Conservation (phyloP, 352 stramenopile species). For the Globisporangium nagaii region DNA sequence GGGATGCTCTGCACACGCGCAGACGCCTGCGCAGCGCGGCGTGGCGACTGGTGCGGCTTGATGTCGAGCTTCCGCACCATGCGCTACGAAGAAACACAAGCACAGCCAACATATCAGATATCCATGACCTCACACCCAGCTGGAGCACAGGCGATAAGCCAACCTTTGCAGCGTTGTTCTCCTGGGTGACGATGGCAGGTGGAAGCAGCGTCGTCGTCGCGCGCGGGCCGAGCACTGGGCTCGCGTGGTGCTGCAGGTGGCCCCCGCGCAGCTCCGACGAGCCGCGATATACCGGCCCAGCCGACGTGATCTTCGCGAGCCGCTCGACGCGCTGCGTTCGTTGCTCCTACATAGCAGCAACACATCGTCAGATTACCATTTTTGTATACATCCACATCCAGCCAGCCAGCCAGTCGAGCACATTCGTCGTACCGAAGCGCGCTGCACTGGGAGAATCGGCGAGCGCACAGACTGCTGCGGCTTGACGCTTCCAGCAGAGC, state of each 20-base stretch:
- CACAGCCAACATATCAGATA: background rate
- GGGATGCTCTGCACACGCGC: constrained; percentile 5
- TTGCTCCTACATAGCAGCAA: constrained; percentile 10
- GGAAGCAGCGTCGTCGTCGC: constrained; percentile 18
- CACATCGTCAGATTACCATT: background rate
- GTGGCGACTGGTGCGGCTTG: constrained; percentile 70
- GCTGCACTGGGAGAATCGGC: constrained; percentile 39
- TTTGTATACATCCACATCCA: too few species aligned
- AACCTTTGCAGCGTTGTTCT: constrained; percentile 28
- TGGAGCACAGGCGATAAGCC: too few species aligned
- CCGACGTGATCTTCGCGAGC: constrained; percentile 58
- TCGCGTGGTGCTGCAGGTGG: constrained; percentile 20
- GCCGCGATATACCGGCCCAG: constrained; percentile 29
- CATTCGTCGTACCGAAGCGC: constrained; percentile 7
- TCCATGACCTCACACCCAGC: too few species aligned
- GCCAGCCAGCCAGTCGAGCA: background rate
- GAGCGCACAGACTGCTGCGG: constrained; percentile 14
- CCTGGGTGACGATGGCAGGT: constrained; percentile 10
- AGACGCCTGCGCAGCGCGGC: constrained; percentile 31
- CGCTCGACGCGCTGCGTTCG: constrained; percentile 28
- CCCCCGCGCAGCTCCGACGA: constrained; percentile 4
- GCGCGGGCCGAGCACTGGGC: constrained; percentile 47
- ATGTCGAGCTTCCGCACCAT: constrained; percentile 61
- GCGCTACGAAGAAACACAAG: constrained; percentile 16
- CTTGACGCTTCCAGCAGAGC: constrained; percentile 6